These are phyloP conservation scores for Dryadomyces quercus-mongolicae DNA, from an alignment of 2,329 filamentous ascomycete genomes.

Conservation along the genomic window DNA sequence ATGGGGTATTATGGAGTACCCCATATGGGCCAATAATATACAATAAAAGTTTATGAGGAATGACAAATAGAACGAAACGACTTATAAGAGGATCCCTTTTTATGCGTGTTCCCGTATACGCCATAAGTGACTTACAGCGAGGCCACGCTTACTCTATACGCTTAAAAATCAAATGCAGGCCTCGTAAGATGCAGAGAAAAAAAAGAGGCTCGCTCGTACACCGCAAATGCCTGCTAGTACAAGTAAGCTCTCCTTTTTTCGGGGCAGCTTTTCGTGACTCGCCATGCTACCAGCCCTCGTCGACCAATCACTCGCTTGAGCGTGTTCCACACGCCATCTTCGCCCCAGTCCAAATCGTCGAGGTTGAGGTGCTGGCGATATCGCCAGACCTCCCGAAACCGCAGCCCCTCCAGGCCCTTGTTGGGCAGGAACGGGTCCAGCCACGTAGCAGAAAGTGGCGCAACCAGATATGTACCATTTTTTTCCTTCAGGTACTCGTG, in stretches of 20 bases:
- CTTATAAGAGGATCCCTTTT: too few relatives aligned
- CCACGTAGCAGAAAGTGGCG: slow-evolving; percentile 59
- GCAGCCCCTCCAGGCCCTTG: slow-evolving; percentile 45
- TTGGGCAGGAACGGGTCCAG: slow-evolving; percentile 51
- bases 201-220: neutral
- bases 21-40: too few relatives aligned
- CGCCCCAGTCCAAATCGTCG: slow-evolving; percentile 68
- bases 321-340: slow-evolving; percentile 64
- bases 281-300: slow-evolving; percentile 49
- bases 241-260: neutral
- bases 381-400: slow-evolving; percentile 60
- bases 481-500: slow-evolving; percentile 46
- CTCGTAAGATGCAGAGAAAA: too few relatives aligned
- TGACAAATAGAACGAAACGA: too few relatives aligned
- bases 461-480: slow-evolving; percentile 58
- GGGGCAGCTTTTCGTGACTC: slow-evolving; percentile 49
- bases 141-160: too few relatives aligned
- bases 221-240: neutral
- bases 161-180: too few relatives aligned
- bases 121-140: too few relatives aligned
- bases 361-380: slow-evolving; percentile 59
- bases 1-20: too few relatives aligned
- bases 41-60: too few relatives aligned
- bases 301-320: slow-evolving; percentile 54
- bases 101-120: too few relatives aligned